Conservation (phyloP, 805 yeast genomes). For the Monosporozyma servazzii region DNA sequence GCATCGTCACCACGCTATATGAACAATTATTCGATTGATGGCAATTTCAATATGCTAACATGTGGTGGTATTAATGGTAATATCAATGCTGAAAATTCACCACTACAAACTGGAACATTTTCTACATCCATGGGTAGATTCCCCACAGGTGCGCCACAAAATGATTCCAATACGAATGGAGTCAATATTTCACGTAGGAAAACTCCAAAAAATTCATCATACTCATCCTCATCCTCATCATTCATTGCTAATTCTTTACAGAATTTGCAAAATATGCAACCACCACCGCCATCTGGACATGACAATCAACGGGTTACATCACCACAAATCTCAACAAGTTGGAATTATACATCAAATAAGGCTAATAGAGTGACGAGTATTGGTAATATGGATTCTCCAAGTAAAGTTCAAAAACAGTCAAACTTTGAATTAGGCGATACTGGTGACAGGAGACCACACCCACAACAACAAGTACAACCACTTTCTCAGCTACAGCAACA, state of each 20-base stretch:
- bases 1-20: constrained; percentile 25
- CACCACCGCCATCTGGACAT: neutral
- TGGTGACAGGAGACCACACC: neutral
- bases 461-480: constrained; percentile 10
- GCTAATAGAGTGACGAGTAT: neutral
- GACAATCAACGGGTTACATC: neutral
- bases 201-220: constrained; percentile 23
- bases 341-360: neutral
- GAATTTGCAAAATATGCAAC: constrained; percentile 15
- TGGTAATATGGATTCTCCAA: neutral
- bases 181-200: constrained; percentile 25
- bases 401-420: neutral
- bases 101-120: constrained; percentile 15
- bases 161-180: constrained; percentile 6
- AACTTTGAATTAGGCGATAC: neutral
- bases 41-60: neutral
- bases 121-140: constrained; percentile 19
- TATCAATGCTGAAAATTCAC: constrained; percentile 9
- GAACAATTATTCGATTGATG: constrained; percentile 1
- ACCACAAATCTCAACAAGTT: neutral
- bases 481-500: constrained; percentile 8
- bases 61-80: constrained; percentile 1
- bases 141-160: neutral
- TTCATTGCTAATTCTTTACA: constrained; percentile 24
- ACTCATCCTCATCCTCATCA: constrained; percentile 22